Base-by-base conservation (phyloP, 176 grass and related monocot genomes). In the Oryza coarctata region DNA sequence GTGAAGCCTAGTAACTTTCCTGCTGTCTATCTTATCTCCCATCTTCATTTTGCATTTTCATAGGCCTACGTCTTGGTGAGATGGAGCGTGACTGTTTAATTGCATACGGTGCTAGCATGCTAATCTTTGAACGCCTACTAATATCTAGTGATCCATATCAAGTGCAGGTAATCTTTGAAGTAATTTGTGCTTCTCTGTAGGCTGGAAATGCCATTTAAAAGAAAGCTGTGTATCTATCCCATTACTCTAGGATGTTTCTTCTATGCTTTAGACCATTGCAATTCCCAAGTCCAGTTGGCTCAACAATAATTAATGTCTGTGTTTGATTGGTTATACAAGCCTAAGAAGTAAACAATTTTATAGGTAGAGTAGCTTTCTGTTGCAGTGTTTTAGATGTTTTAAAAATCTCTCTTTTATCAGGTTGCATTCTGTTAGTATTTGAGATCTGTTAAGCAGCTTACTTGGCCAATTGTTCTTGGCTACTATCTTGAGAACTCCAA, bases 31-130 rank as follows among this genome's bases (percentile, higher is more conserved):
- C 65, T 74, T 63, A 3, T 23, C 76, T 14, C 1, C 23, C n/a
- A 49, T 68, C 62, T 58, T 40, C 67, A 27, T 44, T 77, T n/a
- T 58, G 3, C 84, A 76, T 32, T 32, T 40, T 63, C 30, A 65
- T 70, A 95, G 96, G 96, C 50, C 72, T 98, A 12, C 88, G 96
- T 84, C 88, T 95, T 82, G 96, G 96, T 87, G 93, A 98, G 72
- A 98, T 98, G 96, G 96, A 98, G 69, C 92, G 96, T 41, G 96
- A 98, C 61, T 98, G 93, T 81, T 91, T 98, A 84, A 95, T 98
- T 82, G 96, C 93, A 25, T 93, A 95, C 6, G 96, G 96, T 77
- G 90, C 95, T 34, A 98, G 95, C 85, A 98, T 98, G 96, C 80
- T 98, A 70, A 93, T 98, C 65, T 95, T 84, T 89, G 96, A 98